Evolutionary conservation across 352 stramenopile species (phyloP).

Genomic region (Phytophthora cactorum): DNA sequence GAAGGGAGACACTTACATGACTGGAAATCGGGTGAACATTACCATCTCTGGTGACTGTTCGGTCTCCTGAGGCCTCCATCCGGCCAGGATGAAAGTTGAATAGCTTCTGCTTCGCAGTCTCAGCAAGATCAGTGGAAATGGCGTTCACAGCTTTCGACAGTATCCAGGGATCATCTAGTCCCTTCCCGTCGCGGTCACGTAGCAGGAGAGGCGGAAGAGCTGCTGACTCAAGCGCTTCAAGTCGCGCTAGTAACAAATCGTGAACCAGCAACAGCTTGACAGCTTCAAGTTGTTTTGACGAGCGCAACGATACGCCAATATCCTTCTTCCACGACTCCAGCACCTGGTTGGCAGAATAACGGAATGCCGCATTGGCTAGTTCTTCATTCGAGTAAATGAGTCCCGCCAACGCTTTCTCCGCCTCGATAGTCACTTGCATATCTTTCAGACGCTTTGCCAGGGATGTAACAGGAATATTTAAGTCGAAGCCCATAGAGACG

Average conservation of each 20-base stretch:
- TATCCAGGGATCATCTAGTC: slow-evolving; percentile 71
- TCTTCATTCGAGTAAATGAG: slow-evolving; percentile 70
- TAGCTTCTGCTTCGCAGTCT: slow-evolving; percentile 61
- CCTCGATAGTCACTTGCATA: slow-evolving; percentile 60
- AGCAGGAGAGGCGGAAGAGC: slow-evolving; percentile 66
- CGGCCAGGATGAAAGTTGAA: slow-evolving; percentile 73
- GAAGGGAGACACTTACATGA: slow-evolving; percentile 47
- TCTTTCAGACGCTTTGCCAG: slow-evolving; percentile 50
- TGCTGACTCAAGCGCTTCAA: slow-evolving; percentile 43
- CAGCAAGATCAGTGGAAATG: slow-evolving; percentile 51
- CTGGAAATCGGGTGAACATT: slow-evolving; percentile 84
- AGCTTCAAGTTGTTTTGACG: slow-evolving; percentile 36
- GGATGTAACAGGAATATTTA: slow-evolving; percentile 35
- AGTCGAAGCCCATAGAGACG: slow-evolving; percentile 48
- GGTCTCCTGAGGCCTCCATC: slow-evolving; percentile 51
- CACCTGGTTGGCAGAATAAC: slow-evolving; percentile 54
- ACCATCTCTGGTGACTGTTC: slow-evolving; percentile 66
- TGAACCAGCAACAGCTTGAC: slow-evolving; percentile 71
- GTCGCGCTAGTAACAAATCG: slow-evolving; percentile 46
- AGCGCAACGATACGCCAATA: slow-evolving; percentile 33
- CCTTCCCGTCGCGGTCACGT: slow-evolving; percentile 65
- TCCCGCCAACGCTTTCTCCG: slow-evolving; percentile 59
- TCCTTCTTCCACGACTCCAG: slow-evolving; percentile 64
- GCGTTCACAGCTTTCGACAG: slow-evolving; percentile 51
- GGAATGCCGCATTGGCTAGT: slow-evolving; percentile 65